Evolutionary conservation across 78 protist genomes (phyloP).

Genomic region (Carpediemonas membranifera): DNA sequence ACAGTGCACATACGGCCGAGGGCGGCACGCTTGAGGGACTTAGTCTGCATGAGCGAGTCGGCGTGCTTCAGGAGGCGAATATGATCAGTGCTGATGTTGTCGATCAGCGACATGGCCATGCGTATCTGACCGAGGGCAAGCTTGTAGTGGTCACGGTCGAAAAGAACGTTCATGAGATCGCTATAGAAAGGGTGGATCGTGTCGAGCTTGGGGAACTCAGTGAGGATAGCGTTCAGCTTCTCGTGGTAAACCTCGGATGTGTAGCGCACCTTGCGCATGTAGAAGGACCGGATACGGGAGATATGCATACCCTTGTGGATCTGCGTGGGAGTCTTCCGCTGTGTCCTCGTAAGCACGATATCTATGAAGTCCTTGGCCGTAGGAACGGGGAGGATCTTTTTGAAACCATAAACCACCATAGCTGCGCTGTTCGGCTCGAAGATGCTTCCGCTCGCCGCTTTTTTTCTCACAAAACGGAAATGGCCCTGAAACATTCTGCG

Average conservation of each 20-base stretch:
- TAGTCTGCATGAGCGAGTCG: constrained; percentile 95
- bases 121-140: constrained; percentile 91
- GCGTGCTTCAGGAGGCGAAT: constrained; percentile 89
- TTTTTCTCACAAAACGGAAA: no score
- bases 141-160: constrained; percentile 97
- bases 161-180: constrained; percentile 91
- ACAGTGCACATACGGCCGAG: constrained; percentile 97
- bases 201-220: constrained; percentile 91
- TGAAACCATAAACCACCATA: constrained; percentile 74
- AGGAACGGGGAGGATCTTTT: constrained; percentile 82
- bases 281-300: constrained; percentile 64
- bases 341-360: constrained; percentile 82
- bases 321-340: constrained; percentile 95
- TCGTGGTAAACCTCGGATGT: constrained; percentile 78
- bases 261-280: constrained; percentile 89
- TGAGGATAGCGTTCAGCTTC: constrained; percentile 67
- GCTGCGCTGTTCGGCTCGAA: no score
- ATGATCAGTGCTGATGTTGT: constrained; percentile 83
- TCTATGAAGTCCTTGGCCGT: constrained; percentile 87
- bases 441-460: no score
- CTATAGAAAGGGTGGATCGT: constrained; percentile 98
- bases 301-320: constrained; percentile 78
- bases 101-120: constrained; percentile 63
- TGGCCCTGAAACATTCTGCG: no score
- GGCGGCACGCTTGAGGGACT: constrained; percentile 96